phyloP scores from a whole-genome alignment of 768 basidiomycete genomes.

The Boletellus ananiceps region DNA sequence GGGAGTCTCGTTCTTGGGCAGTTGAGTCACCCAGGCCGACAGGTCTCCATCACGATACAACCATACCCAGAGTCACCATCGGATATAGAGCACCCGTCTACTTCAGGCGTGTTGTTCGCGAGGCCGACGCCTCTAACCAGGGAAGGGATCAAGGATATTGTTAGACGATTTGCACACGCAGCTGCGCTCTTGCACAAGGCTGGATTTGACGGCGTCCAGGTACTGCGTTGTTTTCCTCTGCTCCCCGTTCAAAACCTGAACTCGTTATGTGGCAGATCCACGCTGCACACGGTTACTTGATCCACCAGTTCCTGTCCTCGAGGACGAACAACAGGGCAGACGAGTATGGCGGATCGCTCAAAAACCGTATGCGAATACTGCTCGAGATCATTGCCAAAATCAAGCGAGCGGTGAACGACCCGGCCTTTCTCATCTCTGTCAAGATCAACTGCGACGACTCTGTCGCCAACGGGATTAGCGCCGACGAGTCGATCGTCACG shows the following conservation, averaged over 20 bases:
- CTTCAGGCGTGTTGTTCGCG: constrained; percentile 30
- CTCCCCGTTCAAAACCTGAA: neutral
- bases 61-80: constrained; percentile 33
- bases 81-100: constrained; percentile 32
- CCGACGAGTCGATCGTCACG: constrained; percentile 30
- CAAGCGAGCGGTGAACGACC: constrained; percentile 32
- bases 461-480: constrained; percentile 25
- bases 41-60: constrained; percentile 33
- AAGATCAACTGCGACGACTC: constrained; percentile 32
- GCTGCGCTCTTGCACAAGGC: constrained; percentile 51
- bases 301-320: constrained; percentile 47
- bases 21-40: constrained; percentile 32
- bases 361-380: constrained; percentile 47
- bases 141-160: constrained; percentile 47
- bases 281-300: constrained; percentile 40
- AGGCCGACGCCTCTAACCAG: constrained; percentile 37
- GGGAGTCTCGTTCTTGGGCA: constrained; percentile 32
- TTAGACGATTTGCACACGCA: constrained; percentile 47
- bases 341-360: constrained; percentile 51
- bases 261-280: constrained; percentile 32
- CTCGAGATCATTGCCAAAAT: constrained; percentile 46
- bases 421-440: constrained; percentile 30
- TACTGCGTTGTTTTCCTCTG: constrained; percentile 7
- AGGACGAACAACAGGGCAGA: constrained; percentile 47
- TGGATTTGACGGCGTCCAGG: constrained; percentile 66